Evolutionary conservation across 2,329 filamentous ascomycete genomes (phyloP).

Genomic region (Amauroascus niger): DNA sequence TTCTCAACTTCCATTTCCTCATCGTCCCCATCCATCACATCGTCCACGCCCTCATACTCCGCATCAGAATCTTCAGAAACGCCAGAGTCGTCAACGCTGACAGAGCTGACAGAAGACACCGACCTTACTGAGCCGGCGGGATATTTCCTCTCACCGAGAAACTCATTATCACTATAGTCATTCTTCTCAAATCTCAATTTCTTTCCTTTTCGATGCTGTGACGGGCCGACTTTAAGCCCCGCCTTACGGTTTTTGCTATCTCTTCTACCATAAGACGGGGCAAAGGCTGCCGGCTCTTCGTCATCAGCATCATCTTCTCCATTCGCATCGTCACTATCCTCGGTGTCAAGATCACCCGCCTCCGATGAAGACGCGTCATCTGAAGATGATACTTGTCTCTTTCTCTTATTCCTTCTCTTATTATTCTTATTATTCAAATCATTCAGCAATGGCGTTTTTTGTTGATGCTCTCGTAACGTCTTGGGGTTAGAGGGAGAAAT

Average conservation of each 20-base stretch:
- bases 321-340: slow-evolving; percentile 21
- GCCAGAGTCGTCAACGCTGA: slow-evolving; percentile 10
- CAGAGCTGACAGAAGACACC: slow-evolving; percentile 16
- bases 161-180: neutral
- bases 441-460: slow-evolving; percentile 1
- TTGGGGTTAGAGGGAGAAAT: neutral
- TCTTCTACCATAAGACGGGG: slow-evolving; percentile 36
- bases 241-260: slow-evolving; percentile 31
- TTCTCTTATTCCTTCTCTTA: slow-evolving; percentile 15
- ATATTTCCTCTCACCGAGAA: slow-evolving; percentile 3
- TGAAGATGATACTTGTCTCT: slow-evolving; percentile 20
- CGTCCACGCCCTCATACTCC: slow-evolving; percentile 64
- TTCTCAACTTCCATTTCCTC: slow-evolving; percentile 69
- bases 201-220: slow-evolving; percentile 25
- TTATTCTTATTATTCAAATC: neutral
- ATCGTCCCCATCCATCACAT: slow-evolving; percentile 69
- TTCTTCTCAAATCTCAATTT: slow-evolving; percentile 19
- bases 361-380: slow-evolving; percentile 31
- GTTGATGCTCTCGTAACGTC: neutral
- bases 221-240: slow-evolving; percentile 29
- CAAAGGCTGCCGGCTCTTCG: slow-evolving; percentile 32
- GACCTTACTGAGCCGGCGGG: neutral
- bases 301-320: slow-evolving; percentile 27
- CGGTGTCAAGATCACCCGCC: slow-evolving; percentile 31
- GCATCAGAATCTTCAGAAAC: slow-evolving; percentile 24